phyloP scores from a whole-genome alignment of 129 eudicot species.

The Smallanthus sonchifolius region DNA sequence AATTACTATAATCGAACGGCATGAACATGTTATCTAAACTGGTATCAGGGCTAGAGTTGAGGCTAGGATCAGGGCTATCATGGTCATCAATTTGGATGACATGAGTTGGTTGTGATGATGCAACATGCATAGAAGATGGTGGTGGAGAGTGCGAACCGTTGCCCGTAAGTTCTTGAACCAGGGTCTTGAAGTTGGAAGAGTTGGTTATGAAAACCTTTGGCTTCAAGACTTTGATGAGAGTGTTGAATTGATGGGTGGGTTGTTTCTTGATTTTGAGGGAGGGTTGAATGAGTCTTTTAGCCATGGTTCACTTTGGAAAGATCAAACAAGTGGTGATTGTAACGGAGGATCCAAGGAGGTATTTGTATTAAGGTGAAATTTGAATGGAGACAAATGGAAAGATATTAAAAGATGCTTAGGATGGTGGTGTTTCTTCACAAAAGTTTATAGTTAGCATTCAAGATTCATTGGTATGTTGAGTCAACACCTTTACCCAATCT shows the following conservation, averaged over 20 bases:
- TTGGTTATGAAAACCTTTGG: constrained; percentile 45
- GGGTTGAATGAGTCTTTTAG: constrained; percentile 21
- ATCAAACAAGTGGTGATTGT: constrained; percentile 29
- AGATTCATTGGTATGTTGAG: constrained; percentile 16
- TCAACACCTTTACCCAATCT: constrained; percentile 26
- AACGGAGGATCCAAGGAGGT: constrained; percentile 40
- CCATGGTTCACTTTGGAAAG: constrained; percentile 38
- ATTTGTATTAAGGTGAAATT: constrained; percentile 23
- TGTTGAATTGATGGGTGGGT: constrained; percentile 24
- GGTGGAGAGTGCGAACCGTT: constrained; percentile 23
- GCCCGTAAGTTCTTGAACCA: constrained; percentile 48
- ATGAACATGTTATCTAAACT: constrained; percentile 1
- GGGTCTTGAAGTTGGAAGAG: constrained; percentile 37
- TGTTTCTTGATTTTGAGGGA: constrained; percentile 32
- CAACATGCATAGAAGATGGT: constrained; percentile 13
- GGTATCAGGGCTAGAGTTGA: constrained; percentile 5
- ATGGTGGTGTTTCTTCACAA: constrained; percentile 32
- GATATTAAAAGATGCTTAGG: constrained; percentile 38
- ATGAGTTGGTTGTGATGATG: background rate
- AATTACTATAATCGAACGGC: constrained; percentile 17
- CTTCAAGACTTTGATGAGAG: constrained; percentile 23
- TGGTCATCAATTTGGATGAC: constrained; percentile 23
- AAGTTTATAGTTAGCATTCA: constrained; percentile 28
- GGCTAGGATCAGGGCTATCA: constrained; percentile 25
- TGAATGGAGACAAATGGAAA: constrained; percentile 29